phyloP scores from a whole-genome alignment of 768 basidiomycete species.

The Phaeolepiota aurea region DNA sequence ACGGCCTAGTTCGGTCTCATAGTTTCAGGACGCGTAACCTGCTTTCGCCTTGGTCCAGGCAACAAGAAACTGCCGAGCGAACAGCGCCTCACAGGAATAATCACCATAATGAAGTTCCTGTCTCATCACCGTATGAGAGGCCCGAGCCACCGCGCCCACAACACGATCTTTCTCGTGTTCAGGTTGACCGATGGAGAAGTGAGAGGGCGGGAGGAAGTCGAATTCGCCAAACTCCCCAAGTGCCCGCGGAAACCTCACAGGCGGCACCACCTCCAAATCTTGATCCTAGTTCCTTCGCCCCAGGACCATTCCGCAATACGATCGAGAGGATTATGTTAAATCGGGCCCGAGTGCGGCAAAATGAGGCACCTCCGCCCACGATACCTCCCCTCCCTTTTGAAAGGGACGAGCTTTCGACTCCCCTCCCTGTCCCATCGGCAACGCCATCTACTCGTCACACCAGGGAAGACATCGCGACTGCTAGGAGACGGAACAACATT shows the following conservation, averaged over 20 bases:
- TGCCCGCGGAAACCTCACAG: neutral
- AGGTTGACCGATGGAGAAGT: neutral
- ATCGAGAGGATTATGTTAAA: conserved; percentile 22
- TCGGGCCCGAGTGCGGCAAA: neutral
- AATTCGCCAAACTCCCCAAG: too few species aligned
- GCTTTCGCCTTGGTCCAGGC: neutral
- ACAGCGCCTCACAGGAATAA: too few species aligned
- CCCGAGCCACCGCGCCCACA: neutral
- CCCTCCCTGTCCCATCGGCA: conserved; percentile 15
- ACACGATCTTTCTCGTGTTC: neutral
- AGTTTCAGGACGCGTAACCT: too few species aligned
- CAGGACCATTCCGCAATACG: conserved; percentile 42
- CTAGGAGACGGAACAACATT: too few species aligned
- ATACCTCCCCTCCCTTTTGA: conserved; percentile 5
- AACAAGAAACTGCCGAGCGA: neutral
- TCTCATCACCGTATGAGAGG: neutral
- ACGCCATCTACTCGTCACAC: too few species aligned
- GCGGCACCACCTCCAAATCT: conserved; percentile 8
- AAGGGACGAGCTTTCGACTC: conserved; percentile 4
- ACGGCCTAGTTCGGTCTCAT: neutral
- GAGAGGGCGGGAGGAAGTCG: too few species aligned
- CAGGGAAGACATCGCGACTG: too few species aligned
- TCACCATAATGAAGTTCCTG: neutral
- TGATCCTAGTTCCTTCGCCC: conserved; percentile 27
- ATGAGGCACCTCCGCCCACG: neutral